phyloP scores from a whole-genome alignment of 495 filamentous ascomycete genomes.

The Xylaria bambusicola region DNA sequence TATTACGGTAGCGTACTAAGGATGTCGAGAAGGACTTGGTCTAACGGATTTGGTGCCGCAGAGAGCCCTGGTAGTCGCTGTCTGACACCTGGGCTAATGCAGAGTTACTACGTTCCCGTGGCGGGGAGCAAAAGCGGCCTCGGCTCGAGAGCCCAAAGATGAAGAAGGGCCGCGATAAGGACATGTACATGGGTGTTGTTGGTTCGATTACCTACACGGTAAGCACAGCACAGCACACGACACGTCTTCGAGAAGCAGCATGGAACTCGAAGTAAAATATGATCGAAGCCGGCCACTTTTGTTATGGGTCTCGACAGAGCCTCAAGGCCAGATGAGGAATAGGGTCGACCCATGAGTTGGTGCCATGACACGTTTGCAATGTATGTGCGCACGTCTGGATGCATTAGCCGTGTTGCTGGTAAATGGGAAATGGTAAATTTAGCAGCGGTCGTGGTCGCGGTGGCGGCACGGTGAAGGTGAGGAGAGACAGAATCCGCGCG shows the following conservation, averaged over 20 bases:
- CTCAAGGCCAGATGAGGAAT: conserved; percentile 24
- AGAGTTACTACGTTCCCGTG: conserved; percentile 29
- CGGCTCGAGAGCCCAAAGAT: conserved; percentile 1
- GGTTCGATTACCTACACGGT: no score
- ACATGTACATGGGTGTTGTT: no score
- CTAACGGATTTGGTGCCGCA: conserved; percentile 10
- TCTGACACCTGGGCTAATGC: conserved; percentile 25
- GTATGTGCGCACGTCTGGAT: not conserved
- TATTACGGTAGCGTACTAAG: no score
- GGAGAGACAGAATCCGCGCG: no score
- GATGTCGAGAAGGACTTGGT: no score
- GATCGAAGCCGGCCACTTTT: conserved; percentile 9
- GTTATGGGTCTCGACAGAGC: conserved; percentile 24
- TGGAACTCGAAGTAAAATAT: no score
- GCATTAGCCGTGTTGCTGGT: no score
- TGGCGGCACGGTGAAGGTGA: no score
- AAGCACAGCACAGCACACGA: no score
- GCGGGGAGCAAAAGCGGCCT: conserved; percentile 17
- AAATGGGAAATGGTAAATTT: no score
- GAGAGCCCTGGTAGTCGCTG: conserved; percentile 5
- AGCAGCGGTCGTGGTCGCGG: no score
- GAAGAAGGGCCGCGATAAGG: not conserved
- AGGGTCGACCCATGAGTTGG: not conserved
- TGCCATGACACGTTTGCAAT: not conserved
- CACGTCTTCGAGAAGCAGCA: conserved; percentile 9